A percentile compares a stretch with the other conserved stretches of the same genome.
Conservation (phyloP, 1,284 basidiomycete species). For the Fomitopsis pinicola region DNA sequence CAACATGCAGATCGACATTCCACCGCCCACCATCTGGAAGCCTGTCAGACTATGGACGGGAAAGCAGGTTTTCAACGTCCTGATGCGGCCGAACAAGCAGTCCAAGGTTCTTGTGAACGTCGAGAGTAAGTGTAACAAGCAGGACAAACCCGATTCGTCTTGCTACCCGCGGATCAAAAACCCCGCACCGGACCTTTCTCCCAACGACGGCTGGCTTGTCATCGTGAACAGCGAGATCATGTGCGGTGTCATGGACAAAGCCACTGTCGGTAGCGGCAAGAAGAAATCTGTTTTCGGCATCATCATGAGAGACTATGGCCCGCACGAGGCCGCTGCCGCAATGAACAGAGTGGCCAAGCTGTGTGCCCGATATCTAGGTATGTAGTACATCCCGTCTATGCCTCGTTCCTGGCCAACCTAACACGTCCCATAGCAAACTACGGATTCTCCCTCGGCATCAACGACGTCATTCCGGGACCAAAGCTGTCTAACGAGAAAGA, state of each 20-base stretch:
- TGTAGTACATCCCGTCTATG: constrained; percentile 22
- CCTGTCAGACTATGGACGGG: constrained; percentile 96
- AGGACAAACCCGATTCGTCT: constrained; percentile 73
- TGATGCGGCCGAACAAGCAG: constrained; percentile 91
- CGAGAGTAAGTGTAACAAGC: constrained; percentile 94
- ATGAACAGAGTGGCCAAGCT: constrained; percentile 98
- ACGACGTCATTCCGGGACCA: constrained; percentile 96
- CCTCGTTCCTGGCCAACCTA: not conserved
- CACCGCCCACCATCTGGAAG: constrained; percentile 93
- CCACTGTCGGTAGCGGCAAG: constrained; percentile 96
- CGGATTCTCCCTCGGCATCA: constrained; percentile 98
- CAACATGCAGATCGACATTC: constrained; percentile 90
- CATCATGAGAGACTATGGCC: constrained; percentile 95
- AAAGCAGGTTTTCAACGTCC: constrained; percentile 95
- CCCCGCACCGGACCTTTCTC: constrained; percentile 80
- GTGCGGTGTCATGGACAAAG: constrained; percentile 99
- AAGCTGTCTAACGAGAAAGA: constrained; percentile 83
- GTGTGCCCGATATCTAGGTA: constrained; percentile 91
- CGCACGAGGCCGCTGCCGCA: constrained; percentile 89
- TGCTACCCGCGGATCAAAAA: constrained; percentile 54
- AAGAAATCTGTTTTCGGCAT: constrained; percentile 99
- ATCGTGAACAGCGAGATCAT: constrained; percentile 98
- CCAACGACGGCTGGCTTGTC: constrained; percentile 98
- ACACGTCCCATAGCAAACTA: constrained; percentile 68
- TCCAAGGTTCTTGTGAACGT: constrained; percentile 91